Evolutionary conservation across 108 stramenopile species (phyloP).

Genomic region (Chaetoceros tenuissimus): DNA sequence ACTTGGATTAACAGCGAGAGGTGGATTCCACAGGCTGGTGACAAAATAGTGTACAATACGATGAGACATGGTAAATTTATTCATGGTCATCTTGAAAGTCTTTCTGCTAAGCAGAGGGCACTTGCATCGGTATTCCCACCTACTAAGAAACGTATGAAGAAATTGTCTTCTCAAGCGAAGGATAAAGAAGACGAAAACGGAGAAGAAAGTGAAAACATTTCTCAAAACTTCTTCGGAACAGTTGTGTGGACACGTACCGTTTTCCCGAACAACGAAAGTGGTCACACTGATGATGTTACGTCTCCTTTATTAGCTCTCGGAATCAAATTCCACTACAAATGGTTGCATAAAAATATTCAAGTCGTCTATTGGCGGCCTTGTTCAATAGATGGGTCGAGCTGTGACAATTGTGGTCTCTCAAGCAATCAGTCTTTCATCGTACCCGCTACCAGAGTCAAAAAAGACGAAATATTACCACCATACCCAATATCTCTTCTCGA

Average conservation of each 20-base stretch:
- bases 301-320: constrained; percentile 17
- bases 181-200: background rate
- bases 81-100: constrained; percentile 15
- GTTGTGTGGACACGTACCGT: constrained; percentile 11
- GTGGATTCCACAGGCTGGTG: constrained; percentile 51
- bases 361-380: constrained; percentile 32
- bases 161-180: background rate
- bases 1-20: constrained; percentile 14
- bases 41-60: constrained; percentile 34
- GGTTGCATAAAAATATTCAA: constrained; percentile 1
- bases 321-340: constrained; percentile 13
- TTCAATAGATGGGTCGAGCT: background rate
- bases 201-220: background rate
- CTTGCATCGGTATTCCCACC: constrained; percentile 7
- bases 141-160: background rate
- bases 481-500: background rate
- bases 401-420: constrained; percentile 6
- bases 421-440: constrained; percentile 12
- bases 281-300: constrained; percentile 12
- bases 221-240: constrained; percentile 4
- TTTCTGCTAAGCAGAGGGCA: constrained; percentile 18
- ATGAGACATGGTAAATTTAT: constrained; percentile 28
- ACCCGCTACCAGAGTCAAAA: constrained; percentile 11
- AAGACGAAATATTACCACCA: background rate
- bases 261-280: constrained; percentile 10